A percentile compares a stretch with the other conserved stretches of the same genome.
Conservation (phyloP, 73 alveolate species). For the Tetrahymena thermophila region DNA sequence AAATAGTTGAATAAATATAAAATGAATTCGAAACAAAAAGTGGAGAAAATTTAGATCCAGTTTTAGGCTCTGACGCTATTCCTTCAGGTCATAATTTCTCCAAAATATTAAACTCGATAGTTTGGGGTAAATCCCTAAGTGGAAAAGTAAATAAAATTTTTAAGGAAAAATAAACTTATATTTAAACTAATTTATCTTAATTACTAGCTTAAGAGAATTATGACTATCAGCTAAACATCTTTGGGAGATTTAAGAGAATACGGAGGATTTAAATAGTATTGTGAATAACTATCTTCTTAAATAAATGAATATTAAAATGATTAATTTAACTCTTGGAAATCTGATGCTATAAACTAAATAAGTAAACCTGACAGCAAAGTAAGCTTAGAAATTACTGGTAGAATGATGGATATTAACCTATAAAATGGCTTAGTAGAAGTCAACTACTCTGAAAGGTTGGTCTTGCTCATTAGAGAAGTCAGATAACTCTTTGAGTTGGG, state of each 20-base stretch:
- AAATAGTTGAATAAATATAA: constrained; percentile 43
- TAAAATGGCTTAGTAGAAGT: constrained; percentile 92
- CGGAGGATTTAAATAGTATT: constrained; percentile 27
- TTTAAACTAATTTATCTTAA: not conserved
- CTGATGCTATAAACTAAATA: constrained; percentile 32
- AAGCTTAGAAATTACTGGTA: constrained; percentile 63
- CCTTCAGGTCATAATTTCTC: constrained; percentile 65
- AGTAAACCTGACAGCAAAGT: constrained; percentile 41
- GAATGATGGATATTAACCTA: constrained; percentile 85
- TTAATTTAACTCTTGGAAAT: constrained; percentile 59
- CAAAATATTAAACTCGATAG: constrained; percentile 50
- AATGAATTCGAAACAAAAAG: constrained; percentile 74
- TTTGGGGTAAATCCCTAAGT: constrained; percentile 76
- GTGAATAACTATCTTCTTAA: constrained; percentile 51
- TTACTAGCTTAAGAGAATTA: constrained; percentile 21
- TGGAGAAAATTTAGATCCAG: constrained; percentile 50
- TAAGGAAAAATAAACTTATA: not conserved
- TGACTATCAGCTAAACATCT: constrained; percentile 40
- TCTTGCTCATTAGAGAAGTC: constrained; percentile 87
- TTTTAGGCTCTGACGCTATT: constrained; percentile 62
- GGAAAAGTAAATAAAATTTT: constrained; percentile 35
- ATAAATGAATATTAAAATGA: constrained; percentile 59
- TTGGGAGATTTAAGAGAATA: constrained; percentile 62
- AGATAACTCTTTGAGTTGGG: constrained; percentile 92
- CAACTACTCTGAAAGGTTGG: constrained; percentile 87